Evolutionary conservation across 768 basidiomycete genomes (phyloP), one percentile per base, ranked within the genome.

Genomic region (Tephrocybe sp.): DNA sequence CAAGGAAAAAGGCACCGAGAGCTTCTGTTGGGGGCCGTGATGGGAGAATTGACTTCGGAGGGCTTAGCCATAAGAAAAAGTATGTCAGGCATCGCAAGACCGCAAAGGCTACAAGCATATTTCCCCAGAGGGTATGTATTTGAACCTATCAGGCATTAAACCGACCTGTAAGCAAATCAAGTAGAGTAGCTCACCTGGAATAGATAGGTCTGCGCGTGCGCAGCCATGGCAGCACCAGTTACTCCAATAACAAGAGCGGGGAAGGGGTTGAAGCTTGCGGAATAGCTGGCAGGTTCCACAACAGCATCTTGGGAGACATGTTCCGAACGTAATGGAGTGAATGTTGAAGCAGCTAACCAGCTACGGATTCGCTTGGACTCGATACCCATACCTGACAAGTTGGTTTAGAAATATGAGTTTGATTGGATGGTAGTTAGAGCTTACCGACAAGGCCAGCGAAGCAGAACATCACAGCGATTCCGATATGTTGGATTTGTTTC

Each of bases 401-500:
- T 3, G 18, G 42, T 35, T 16, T n/a, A n/a, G n/a, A 18, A 31
- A 19, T 5, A 28, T 16, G 18, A 19, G 30, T 12, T 42, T 47
- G n/a, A 21, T 44, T 3, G 6, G 6, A 35, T 24, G 5, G 18
- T 1, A 24, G 21, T 16, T 13, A 15, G 16, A 3, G 19, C 51
- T 37, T 30, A 21, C 93, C 94, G 2, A 93, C 63, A 6, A 91
- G 75, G 9, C 96, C 95, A 19, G 90, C 92, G 60, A 92, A 95
- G 83, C 91, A 95, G 67, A 94, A 97, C 92, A 94, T 94, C 54
- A 87, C 90, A 59, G 95, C 95, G 55, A 98, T 97, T 47, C 87
- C 81, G 47, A 96, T 95, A 60, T 98, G 96, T 61, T 98, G 92
- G 13, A 97, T 81, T 63, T 97, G 82, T 66, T 93, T 96, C 21